Conservation (phyloP, 208 protist species). For the Angomonas deanei region DNA sequence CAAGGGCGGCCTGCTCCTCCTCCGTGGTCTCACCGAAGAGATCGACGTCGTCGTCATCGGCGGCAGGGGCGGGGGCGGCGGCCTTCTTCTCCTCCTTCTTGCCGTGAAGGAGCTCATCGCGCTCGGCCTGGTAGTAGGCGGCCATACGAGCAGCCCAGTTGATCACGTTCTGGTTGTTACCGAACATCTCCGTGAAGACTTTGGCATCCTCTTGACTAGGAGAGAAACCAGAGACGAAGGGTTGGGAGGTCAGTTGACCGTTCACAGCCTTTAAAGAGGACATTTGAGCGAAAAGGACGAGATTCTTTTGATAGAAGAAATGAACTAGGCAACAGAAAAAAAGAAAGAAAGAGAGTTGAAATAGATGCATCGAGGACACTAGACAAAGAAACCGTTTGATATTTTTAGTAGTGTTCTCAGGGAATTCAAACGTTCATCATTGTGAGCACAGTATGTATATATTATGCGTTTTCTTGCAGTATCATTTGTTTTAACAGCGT, state of each 20-base stretch:
- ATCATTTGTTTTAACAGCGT: no score
- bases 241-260: constrained; percentile 68
- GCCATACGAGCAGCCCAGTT: constrained; percentile 89
- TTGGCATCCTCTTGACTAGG: constrained; percentile 81
- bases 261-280: constrained; percentile 84
- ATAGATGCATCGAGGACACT: background rate
- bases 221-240: constrained; percentile 76
- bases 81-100: constrained; percentile 22
- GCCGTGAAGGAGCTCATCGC: constrained; percentile 41
- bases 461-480: no score
- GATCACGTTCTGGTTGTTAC: constrained; percentile 59
- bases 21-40: constrained; percentile 86
- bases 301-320: constrained; percentile 6
- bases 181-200: constrained; percentile 85
- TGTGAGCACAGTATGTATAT: no score
- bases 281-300: constrained; percentile 36
- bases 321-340: constrained; percentile 4
- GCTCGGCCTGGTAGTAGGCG: constrained; percentile 87
- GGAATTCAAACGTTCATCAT: no score
- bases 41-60: constrained; percentile 86
- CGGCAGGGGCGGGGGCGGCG: constrained; percentile 29
- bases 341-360: constrained; percentile 7
- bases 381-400: background rate
- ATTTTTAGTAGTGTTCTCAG: no score
- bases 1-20: constrained; percentile 80